Evolutionary conservation across 257 asterid genomes (phyloP), one percentile per base, ranked within the genome.

Genomic region (Henckelia pumila): DNA sequence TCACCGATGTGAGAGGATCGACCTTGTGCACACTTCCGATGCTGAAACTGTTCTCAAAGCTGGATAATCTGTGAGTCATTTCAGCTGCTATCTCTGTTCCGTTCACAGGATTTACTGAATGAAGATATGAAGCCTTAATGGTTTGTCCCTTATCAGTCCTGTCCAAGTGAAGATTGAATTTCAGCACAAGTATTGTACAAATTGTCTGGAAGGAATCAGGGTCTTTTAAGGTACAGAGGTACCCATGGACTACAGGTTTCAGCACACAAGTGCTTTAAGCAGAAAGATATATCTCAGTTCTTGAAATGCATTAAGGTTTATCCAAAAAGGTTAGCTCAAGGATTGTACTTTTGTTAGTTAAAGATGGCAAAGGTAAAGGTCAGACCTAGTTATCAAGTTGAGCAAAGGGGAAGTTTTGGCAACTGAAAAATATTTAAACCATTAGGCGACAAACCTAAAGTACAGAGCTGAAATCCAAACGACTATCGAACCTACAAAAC

Each of bases 141-240:
- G 95, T 76, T 72, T 86, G 89, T 37, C 97, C 97, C 81, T 81
- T 86, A 61, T 88, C 97, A 49, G 84, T 78, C 84, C 97, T 90
- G 59, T 47, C 60, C 1, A 53, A 40, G n/a, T 52, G 23, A 64
- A 50, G 64, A 49, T 16, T 24, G 29, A 56, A 56, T 17, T 30
- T 75, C 70, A 72, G 75, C 44, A 10, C n/a, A 71, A 35, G 33
- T 13, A 66, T 22, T 40, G 6, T 40, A 40, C n/a, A 13, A 13
- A 11, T 40, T 40, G 50, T 40, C 50, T 40, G 13, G 1, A 35
- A 35, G 44, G 44, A 2, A 10, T 13, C 6, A n/a, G 44, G 14
- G 44, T 35, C 44, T 2, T 2, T 30, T 30, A 35, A 35, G 14
- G 44, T 4, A 8, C 13, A n/a, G n/a, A n/a, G n/a, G n/a, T n/a